These are phyloP conservation scores for Torulaspora pretoriensis DNA, from an alignment of 1,139 yeast species.

Conservation along the genomic window DNA sequence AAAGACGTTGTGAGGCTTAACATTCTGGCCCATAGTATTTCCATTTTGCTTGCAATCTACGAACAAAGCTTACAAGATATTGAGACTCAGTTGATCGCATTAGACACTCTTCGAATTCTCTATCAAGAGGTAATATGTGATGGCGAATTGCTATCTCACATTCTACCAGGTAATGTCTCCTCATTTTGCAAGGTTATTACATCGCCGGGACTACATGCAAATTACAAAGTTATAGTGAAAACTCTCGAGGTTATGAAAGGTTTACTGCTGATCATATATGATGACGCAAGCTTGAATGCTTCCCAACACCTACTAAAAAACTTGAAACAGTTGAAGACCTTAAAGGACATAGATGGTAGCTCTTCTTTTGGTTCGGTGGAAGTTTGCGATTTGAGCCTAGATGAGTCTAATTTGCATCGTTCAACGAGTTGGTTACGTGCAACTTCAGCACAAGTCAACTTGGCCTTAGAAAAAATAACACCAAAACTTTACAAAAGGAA, in stretches of 20 bases:
- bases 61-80: constrained; percentile 27
- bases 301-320: constrained; percentile 14
- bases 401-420: constrained; percentile 39
- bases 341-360: not conserved
- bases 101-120: constrained; percentile 39
- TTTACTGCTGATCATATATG: constrained; percentile 40
- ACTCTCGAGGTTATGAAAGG: constrained; percentile 37
- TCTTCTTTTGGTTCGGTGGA: not conserved
- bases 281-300: constrained; percentile 40
- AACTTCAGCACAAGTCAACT: constrained; percentile 54
- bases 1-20: constrained; percentile 36
- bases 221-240: constrained; percentile 41
- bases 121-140: constrained; percentile 39
- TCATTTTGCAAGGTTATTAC: constrained; percentile 43
- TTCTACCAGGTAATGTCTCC: constrained; percentile 58
- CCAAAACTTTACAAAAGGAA: constrained; percentile 36
- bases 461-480: constrained; percentile 38
- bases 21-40: constrained; percentile 46
- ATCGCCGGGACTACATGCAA: constrained; percentile 38
- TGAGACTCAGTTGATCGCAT: constrained; percentile 38
- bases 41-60: constrained; percentile 42
- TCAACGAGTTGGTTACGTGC: constrained; percentile 60
- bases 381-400: constrained; percentile 9
- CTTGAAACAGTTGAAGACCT: constrained; percentile 5
- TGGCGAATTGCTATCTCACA: constrained; percentile 50